Conservation (phyloP, 164 flowering plant genomes). For the Berberis thunbergii region DNA sequence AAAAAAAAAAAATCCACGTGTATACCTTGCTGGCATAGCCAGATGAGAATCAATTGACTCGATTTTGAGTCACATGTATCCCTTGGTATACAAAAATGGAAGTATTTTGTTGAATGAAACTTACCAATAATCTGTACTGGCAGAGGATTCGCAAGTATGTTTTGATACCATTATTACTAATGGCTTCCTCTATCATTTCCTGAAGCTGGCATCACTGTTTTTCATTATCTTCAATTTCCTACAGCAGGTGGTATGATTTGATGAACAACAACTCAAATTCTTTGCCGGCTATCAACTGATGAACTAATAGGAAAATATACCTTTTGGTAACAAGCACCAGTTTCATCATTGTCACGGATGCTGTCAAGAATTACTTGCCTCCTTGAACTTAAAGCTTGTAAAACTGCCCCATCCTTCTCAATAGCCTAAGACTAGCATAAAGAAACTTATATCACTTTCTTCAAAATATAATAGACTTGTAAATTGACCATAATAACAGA, state of each 20-base stretch:
- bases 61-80: too few relatives aligned
- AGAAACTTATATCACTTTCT: not conserved
- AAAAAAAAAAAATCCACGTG: too few relatives aligned
- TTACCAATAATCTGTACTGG: slow-evolving; percentile 81
- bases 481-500: too few relatives aligned
- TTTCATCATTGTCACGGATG: slow-evolving; percentile 90
- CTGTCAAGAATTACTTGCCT: slow-evolving; percentile 82
- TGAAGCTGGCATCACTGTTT: slow-evolving; percentile 65
- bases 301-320: slow-evolving; percentile 19
- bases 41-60: too few relatives aligned
- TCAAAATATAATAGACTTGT: not conserved
- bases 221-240: slow-evolving; percentile 91
- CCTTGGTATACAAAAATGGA: not conserved
- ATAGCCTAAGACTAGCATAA: slow-evolving; percentile 29
- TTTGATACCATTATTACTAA: slow-evolving; percentile 62
- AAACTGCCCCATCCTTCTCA: slow-evolving; percentile 58
- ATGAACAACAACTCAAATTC: not conserved
- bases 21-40: too few relatives aligned
- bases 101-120: slow-evolving; percentile 7
- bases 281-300: not conserved
- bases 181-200: slow-evolving; percentile 76
- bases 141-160: slow-evolving; percentile 80
- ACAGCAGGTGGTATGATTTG: slow-evolving; percentile 8
- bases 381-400: slow-evolving; percentile 57
- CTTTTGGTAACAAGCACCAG: slow-evolving; percentile 61